These are phyloP conservation scores for Didymella glomerata DNA, from an alignment of 2,329 filamentous ascomycete species.

Conservation along the genomic window DNA sequence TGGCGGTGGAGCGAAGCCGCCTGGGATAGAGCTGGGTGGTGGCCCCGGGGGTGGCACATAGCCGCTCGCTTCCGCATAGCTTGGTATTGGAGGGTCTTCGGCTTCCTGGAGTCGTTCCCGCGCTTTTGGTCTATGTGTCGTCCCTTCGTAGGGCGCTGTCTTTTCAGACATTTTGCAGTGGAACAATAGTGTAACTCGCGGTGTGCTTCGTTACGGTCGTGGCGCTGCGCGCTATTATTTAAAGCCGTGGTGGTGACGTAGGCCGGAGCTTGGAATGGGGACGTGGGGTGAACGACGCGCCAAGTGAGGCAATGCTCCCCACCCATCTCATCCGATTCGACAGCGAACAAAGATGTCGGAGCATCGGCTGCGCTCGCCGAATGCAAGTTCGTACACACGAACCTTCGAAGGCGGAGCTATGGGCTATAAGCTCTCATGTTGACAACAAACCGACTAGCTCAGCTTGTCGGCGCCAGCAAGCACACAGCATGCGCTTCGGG, in stretches of 20 bases:
- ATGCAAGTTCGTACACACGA: not conserved
- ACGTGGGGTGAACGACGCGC: conserved; percentile 16
- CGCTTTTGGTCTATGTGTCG: conserved; percentile 13
- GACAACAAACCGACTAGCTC: not conserved
- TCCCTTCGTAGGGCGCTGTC: conserved; percentile 18
- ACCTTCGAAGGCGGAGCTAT: not conserved
- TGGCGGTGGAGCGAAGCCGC: not conserved
- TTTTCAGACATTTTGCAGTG: conserved; percentile 11
- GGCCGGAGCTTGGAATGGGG: conserved; percentile 5
- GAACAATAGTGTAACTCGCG: not conserved
- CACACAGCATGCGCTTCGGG: conserved; percentile 13
- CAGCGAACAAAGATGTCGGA: not conserved
- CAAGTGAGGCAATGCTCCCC: conserved; percentile 5
- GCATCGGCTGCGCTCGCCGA: not conserved
- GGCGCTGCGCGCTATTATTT: conserved; percentile 4
- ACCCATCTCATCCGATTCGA: conserved; percentile 16
- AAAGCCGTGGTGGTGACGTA: conserved; percentile 16
- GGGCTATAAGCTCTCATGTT: not conserved
- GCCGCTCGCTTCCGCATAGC: conserved; percentile 21
- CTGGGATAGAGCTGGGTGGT: conserved; percentile 5
- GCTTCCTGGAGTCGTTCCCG: conserved; percentile 17
- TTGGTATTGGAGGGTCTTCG: conserved; percentile 16
- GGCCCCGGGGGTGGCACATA: conserved; percentile 16
- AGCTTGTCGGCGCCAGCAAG: conserved; percentile 6
- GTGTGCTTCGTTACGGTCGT: not conserved